Evolutionary conservation across 495 filamentous ascomycete genomes (phyloP).

Genomic region (Neurospora terricola): DNA sequence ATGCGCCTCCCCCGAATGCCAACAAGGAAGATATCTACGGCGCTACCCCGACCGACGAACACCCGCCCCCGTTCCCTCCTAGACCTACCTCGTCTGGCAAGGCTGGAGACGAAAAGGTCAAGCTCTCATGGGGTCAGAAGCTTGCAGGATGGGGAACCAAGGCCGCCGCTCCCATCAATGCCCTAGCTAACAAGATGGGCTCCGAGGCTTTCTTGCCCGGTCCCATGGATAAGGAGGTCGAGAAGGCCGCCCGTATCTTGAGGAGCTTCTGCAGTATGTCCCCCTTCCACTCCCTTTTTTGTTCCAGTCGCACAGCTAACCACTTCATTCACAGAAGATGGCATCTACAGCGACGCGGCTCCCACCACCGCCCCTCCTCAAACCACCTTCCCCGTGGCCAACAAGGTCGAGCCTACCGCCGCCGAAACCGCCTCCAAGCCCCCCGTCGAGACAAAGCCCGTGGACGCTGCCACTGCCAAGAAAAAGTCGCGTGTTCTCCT

Average conservation of each 20-base stretch:
- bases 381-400: not conserved
- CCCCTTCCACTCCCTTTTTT: not conserved
- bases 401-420: conserved; percentile 4
- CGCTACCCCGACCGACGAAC: conserved; percentile 13
- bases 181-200: conserved; percentile 49
- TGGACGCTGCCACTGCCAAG: conserved; percentile 11
- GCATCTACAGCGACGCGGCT: conserved; percentile 19
- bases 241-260: conserved; percentile 76
- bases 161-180: conserved; percentile 54
- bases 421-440: not conserved
- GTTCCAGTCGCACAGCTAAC: not conserved
- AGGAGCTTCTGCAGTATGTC: conserved; percentile 63
- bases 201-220: conserved; percentile 68
- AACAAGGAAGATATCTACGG: conserved; percentile 16
- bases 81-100: not conserved
- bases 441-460: not conserved
- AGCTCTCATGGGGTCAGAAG: conserved; percentile 16
- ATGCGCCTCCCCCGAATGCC: not conserved
- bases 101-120: conserved; percentile 6
- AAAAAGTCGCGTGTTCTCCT: conserved; percentile 34
- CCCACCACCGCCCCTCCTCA: conserved; percentile 4
- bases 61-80: conserved; percentile 12
- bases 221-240: conserved; percentile 70
- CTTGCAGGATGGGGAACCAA: conserved; percentile 20
- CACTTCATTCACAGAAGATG: conserved; percentile 15